These are phyloP conservation scores for Pseudogymnoascus sp. DNA, from an alignment of 2,329 filamentous ascomycete species.

Conservation along the genomic window DNA sequence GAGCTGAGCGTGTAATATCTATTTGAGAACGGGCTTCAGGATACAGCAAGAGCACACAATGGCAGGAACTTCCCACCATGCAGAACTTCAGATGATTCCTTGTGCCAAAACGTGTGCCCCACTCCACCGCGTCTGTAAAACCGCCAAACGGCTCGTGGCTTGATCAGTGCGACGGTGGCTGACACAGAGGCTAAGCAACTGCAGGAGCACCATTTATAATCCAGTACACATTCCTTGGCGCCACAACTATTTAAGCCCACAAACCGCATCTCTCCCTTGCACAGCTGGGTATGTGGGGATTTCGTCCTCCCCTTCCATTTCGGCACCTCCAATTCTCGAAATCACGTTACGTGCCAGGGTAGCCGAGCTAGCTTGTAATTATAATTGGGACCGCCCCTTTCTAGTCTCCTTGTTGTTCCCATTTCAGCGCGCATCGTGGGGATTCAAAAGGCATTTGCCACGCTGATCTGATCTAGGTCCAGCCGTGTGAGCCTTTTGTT, in stretches of 20 bases:
- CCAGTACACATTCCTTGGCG: neutral
- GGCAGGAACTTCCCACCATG: neutral
- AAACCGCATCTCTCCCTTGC: neutral
- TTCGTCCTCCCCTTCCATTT: neutral
- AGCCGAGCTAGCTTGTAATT: neutral
- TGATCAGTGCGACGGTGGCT: constrained; percentile 6
- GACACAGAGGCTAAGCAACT: neutral
- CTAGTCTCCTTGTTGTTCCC: neutral
- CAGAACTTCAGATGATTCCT: neutral
- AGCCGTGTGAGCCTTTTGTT: neutral
- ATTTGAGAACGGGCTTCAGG: constrained; percentile 1
- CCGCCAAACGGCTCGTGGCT: neutral
- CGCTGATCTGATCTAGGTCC: neutral
- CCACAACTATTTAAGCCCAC: neutral
- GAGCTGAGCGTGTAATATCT: constrained; percentile 2
- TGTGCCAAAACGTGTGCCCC: neutral
- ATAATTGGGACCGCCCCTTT: neutral
- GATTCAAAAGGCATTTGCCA: neutral
- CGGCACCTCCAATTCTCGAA: neutral
- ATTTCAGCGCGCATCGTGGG: constrained; percentile 1
- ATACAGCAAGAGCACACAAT: neutral
- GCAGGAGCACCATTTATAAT: neutral
- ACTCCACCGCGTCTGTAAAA: neutral
- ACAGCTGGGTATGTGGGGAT: neutral
- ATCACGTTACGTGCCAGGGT: constrained; percentile 2